Evolutionary conservation across 352 stramenopile genomes (phyloP).

Genomic region (Phytophthora syringae): DNA sequence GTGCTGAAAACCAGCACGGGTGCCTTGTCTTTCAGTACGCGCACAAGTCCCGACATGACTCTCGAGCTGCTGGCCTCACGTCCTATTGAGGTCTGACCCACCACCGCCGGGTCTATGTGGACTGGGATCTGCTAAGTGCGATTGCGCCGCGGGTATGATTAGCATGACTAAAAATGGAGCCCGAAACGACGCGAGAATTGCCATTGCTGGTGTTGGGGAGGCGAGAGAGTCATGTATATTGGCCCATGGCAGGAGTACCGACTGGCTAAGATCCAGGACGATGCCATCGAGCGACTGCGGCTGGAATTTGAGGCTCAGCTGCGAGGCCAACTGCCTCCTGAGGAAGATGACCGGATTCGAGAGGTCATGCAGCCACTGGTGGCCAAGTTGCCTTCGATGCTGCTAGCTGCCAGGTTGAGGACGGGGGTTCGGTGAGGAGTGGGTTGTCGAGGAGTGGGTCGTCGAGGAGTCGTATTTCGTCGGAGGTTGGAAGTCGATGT

Average conservation of each 20-base stretch:
- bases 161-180: constrained; percentile 14
- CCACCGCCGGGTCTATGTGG: constrained; percentile 23
- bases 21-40: constrained; percentile 49
- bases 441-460: constrained; percentile 1
- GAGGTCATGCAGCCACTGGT: constrained; percentile 84
- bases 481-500: constrained; percentile 22
- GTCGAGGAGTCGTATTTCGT: constrained; percentile 6
- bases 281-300: constrained; percentile 71
- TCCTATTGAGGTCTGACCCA: constrained; percentile 7
- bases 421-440: constrained; percentile 16
- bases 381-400: constrained; percentile 68
- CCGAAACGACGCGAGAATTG: constrained; percentile 25
- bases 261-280: constrained; percentile 84
- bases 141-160: constrained; percentile 28
- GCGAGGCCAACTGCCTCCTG: constrained; percentile 49
- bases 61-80: constrained; percentile 10
- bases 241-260: constrained; percentile 88
- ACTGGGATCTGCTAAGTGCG: constrained; percentile 26
- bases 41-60: constrained; percentile 25
- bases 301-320: constrained; percentile 73
- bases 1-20: constrained; percentile 55
- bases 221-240: constrained; percentile 71
- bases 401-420: constrained; percentile 56
- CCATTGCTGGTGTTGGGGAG: constrained; percentile 6
- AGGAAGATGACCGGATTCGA: constrained; percentile 64